Conservation (phyloP, 768 basidiomycete genomes). For the Cystofilobasidium ferigula region DNA sequence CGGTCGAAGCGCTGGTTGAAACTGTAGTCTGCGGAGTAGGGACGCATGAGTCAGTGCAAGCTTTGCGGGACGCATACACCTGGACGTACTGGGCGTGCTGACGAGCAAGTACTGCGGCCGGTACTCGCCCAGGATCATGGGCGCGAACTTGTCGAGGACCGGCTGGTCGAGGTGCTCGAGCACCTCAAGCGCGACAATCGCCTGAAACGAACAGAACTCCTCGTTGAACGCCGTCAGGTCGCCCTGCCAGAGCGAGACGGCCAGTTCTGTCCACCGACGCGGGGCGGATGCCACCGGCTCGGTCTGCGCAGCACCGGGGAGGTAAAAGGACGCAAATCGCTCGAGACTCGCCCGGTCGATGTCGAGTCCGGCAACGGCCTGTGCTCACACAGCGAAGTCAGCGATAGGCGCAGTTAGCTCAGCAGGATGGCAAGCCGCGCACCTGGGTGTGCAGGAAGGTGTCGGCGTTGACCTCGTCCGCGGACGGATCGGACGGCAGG, state of each 20-base stretch:
- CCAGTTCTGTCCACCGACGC: conserved; percentile 9
- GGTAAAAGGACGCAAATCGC: conserved; percentile 30
- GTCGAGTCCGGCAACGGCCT: conserved; percentile 38
- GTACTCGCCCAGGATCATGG: conserved; percentile 37
- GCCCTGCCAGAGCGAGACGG: conserved; percentile 16
- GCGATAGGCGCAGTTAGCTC: background rate
- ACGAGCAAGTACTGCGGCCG: conserved; percentile 35
- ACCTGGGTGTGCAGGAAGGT: conserved; percentile 35
- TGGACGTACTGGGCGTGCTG: conserved; percentile 32
- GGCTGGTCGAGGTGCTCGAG: conserved; percentile 37
- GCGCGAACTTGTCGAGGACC: conserved; percentile 35
- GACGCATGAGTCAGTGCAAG: background rate
- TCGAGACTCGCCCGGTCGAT: conserved; percentile 32
- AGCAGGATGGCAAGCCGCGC: background rate
- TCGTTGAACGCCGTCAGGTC: conserved; percentile 31
- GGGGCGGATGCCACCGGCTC: background rate
- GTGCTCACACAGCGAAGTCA: background rate
- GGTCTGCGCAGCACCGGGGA: conserved; percentile 29
- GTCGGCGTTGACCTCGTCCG: conserved; percentile 5
- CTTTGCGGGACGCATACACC: background rate
- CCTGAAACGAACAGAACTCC: conserved; percentile 36
- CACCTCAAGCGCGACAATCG: conserved; percentile 36
- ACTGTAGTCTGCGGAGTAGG: conserved; percentile 30
- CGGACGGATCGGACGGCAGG: background rate
- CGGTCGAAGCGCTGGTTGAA: conserved; percentile 39